A percentile compares a stretch with the other conserved stretches of the same genome.
phyloP scores from a whole-genome alignment of 2,329 filamentous ascomycete species.

The Sarocladium brachiariae region DNA sequence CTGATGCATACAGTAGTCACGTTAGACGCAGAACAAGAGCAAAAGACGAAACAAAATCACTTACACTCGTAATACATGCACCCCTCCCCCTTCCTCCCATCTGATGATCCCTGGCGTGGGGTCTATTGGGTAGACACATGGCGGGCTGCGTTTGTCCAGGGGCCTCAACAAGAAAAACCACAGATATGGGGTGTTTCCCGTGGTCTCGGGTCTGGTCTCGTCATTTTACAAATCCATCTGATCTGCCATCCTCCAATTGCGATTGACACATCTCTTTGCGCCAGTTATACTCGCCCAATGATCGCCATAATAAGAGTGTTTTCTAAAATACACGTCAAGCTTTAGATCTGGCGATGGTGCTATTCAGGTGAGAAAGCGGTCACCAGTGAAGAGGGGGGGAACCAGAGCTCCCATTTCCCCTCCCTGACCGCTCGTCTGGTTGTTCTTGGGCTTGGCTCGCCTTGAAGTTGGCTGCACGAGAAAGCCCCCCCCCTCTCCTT shows the following conservation, averaged over 20 bases:
- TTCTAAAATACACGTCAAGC: too few relatives aligned
- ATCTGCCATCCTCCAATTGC: background rate
- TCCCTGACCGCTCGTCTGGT: background rate
- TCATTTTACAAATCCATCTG: background rate
- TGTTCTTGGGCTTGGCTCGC: background rate
- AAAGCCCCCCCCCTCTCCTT: background rate
- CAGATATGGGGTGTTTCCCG: background rate
- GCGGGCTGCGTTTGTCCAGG: background rate
- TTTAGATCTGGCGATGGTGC: too few relatives aligned
- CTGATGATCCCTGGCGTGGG: constrained; percentile 4
- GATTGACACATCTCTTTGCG: background rate
- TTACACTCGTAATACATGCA: too few relatives aligned
- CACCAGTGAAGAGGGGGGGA: background rate
- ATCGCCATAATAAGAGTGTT: constrained; percentile 2
- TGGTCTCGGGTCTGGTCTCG: background rate
- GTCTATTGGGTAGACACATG: background rate
- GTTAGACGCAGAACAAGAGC: too few relatives aligned
- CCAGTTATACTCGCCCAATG: background rate
- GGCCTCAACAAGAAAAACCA: background rate
- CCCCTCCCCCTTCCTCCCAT: background rate
- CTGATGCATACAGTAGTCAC: too few relatives aligned
- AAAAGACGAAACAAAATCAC: too few relatives aligned
- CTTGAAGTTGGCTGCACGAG: background rate
- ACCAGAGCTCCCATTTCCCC: background rate
- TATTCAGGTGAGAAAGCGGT: background rate